phyloP scores from a whole-genome alignment of 345 rosid genomes.

The Hypericum androsaemum region DNA sequence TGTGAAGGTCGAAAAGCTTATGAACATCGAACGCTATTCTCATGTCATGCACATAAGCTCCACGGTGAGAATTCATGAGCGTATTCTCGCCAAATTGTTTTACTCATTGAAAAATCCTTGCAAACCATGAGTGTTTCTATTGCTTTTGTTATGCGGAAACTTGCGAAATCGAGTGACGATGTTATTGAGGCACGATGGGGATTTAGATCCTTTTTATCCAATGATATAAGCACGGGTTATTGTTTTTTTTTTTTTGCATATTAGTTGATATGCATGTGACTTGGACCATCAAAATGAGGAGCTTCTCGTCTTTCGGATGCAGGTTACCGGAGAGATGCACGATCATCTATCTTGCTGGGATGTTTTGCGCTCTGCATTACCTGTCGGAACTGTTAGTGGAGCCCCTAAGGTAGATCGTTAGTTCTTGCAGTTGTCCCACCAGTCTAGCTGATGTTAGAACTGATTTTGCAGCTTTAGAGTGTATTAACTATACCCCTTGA shows the following conservation, averaged over 20 bases:
- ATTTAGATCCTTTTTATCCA: too few species aligned
- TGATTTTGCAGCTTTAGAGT: too few species aligned
- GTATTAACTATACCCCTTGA: too few species aligned
- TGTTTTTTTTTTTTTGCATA: too few species aligned
- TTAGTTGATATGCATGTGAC: conserved; percentile 15
- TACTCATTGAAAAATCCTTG: too few species aligned
- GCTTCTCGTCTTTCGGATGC: background rate
- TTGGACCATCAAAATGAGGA: background rate
- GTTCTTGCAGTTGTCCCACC: too few species aligned
- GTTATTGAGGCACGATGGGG: too few species aligned
- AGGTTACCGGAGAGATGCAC: conserved; percentile 78
- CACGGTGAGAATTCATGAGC: conserved; percentile 38
- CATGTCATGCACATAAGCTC: conserved; percentile 99
- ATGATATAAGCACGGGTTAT: too few species aligned
- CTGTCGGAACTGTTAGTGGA: conserved; percentile 88
- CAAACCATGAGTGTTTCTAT: too few species aligned
- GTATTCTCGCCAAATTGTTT: too few species aligned
- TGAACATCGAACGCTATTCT: conserved; percentile 80
- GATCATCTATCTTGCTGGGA: conserved; percentile 76
- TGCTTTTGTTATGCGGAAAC: too few species aligned
- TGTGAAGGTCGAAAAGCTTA: conserved; percentile 77
- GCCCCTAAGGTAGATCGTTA: conserved; percentile 59
- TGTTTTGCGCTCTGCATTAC: conserved; percentile 61
- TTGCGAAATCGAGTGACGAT: too few species aligned
- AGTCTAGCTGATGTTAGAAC: conserved; percentile 4